Evolutionary conservation across 2,329 filamentous ascomycete species (phyloP).

Genomic region (Fonsecaea nubica): DNA sequence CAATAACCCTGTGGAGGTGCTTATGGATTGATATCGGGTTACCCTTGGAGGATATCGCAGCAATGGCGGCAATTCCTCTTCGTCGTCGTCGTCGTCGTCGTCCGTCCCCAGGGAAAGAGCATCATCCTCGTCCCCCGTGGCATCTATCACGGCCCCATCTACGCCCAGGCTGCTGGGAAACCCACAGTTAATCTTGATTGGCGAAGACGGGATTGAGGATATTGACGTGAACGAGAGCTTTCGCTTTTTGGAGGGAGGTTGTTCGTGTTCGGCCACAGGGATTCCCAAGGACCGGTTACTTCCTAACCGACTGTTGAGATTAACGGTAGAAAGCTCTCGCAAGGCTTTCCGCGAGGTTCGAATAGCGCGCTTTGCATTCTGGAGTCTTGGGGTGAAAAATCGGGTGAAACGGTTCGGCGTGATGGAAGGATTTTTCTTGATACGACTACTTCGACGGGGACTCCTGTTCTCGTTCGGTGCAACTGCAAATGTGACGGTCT

Average conservation of each 20-base stretch:
- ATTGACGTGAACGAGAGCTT: slow-evolving; percentile 54
- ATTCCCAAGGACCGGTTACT: slow-evolving; percentile 2
- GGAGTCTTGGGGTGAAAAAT: slow-evolving; percentile 57
- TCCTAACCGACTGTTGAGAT: slow-evolving; percentile 31
- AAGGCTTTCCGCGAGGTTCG: slow-evolving; percentile 54
- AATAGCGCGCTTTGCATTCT: slow-evolving; percentile 44
- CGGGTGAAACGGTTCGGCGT: slow-evolving; percentile 59
- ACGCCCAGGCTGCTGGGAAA: slow-evolving; percentile 34
- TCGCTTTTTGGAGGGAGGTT: slow-evolving; percentile 49
- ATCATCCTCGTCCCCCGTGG: background rate
- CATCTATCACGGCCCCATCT: slow-evolving; percentile 8
- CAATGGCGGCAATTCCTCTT: slow-evolving; percentile 7
- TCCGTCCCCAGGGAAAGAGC: slow-evolving; percentile 22
- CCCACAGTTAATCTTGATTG: slow-evolving; percentile 31
- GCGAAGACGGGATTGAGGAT: slow-evolving; percentile 57
- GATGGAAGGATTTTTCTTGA: slow-evolving; percentile 53
- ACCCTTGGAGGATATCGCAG: slow-evolving; percentile 27
- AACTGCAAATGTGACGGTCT: slow-evolving; percentile 28
- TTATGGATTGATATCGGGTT: slow-evolving; percentile 29
- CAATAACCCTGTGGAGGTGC: slow-evolving; percentile 29
- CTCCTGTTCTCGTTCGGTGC: slow-evolving; percentile 26
- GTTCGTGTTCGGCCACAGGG: slow-evolving; percentile 1
- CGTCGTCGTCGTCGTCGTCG: slow-evolving; percentile 31
- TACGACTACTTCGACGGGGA: slow-evolving; percentile 44
- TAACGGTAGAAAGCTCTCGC: slow-evolving; percentile 48